A percentile compares a stretch with the other conserved stretches of the same genome.
Conservation (phyloP, 2,329 filamentous ascomycete genomes). For the Fusarium incarnatum region DNA sequence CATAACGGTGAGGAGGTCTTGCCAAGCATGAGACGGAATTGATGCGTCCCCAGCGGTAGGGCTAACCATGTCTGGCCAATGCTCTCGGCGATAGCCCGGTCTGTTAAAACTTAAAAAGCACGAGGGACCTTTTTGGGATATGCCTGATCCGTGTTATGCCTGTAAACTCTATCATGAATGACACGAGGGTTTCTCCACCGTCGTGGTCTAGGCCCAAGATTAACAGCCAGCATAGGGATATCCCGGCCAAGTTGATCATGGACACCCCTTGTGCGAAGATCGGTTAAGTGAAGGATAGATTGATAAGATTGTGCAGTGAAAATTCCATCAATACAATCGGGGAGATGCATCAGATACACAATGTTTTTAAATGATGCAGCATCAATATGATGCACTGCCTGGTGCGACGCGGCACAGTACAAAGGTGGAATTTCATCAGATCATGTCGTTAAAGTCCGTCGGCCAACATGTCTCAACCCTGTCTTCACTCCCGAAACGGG, state of each 20-base stretch:
- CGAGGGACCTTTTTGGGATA: not conserved
- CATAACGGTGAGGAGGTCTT: accelerated
- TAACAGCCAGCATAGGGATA: not conserved
- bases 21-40: not conserved
- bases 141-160: not conserved
- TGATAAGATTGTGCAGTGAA: too few relatives aligned
- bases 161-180: not conserved
- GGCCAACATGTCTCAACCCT: not conserved
- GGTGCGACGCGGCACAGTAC: not conserved
- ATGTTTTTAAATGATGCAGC: too few relatives aligned
- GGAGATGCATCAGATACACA: too few relatives aligned
- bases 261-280: too few relatives aligned
- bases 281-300: too few relatives aligned
- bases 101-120: not conserved
- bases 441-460: not conserved
- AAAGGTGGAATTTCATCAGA: accelerated
- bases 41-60: not conserved
- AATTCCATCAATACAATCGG: too few relatives aligned
- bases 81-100: not conserved
- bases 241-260: too few relatives aligned
- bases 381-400: too few relatives aligned
- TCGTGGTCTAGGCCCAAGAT: not conserved
- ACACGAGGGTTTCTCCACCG: not conserved
- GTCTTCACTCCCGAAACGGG: not conserved
- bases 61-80: not conserved